These are phyloP conservation scores for Phallus indusiatus DNA, from an alignment of 768 basidiomycete genomes.

Conservation along the genomic window DNA sequence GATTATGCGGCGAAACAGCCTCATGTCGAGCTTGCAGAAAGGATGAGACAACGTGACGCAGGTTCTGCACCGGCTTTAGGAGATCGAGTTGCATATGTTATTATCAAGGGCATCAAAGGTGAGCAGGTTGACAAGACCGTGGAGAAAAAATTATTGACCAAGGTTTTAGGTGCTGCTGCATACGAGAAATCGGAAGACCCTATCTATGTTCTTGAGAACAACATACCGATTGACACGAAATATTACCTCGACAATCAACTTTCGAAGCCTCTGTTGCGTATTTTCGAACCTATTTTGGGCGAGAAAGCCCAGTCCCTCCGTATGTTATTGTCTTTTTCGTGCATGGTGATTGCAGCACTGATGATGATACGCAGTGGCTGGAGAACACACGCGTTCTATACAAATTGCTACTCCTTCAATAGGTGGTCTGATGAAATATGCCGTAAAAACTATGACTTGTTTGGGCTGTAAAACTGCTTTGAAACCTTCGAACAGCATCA, in stretches of 20 bases:
- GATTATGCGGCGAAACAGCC: constrained; percentile 96
- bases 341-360: constrained; percentile 8
- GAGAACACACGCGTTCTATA: constrained; percentile 92
- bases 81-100: constrained; percentile 98
- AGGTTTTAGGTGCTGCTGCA: constrained; percentile 71
- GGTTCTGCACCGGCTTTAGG: constrained; percentile 96
- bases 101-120: constrained; percentile 95
- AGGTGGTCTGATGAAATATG: constrained; percentile 98
- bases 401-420: constrained; percentile 94
- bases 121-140: constrained; percentile 1
- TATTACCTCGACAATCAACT: constrained; percentile 98
- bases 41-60: constrained; percentile 95
- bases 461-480: constrained; percentile 92
- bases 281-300: constrained; percentile 95
- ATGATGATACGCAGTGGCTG: constrained; percentile 54
- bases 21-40: constrained; percentile 88
- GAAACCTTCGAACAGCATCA: constrained; percentile 62
- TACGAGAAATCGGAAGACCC: constrained; percentile 99
- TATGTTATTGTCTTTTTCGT: constrained; percentile 21
- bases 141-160: not conserved
- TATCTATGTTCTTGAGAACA: constrained; percentile 94
- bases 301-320: constrained; percentile 80
- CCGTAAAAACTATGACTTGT: constrained; percentile 91
- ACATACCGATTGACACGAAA: constrained; percentile 94
- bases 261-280: constrained; percentile 92